Evolutionary conservation across 495 filamentous ascomycete genomes (phyloP).

Genomic region (Penicillium pulvis): DNA sequence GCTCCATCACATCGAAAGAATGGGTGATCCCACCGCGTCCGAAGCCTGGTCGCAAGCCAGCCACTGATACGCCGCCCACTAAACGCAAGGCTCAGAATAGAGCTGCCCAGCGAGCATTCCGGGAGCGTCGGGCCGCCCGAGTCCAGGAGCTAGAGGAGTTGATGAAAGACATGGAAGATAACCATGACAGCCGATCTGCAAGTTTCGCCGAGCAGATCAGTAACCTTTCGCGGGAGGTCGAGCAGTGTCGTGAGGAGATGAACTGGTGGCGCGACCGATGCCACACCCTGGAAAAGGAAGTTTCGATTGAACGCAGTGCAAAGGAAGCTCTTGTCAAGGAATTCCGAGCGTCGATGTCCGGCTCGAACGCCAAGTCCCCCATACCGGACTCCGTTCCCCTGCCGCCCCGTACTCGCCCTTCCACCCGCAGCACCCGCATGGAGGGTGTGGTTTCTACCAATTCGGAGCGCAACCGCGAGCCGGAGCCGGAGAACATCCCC

Average conservation of each 20-base stretch:
- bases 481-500: slow-evolving; percentile 35
- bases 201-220: slow-evolving; percentile 49
- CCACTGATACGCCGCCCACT: slow-evolving; percentile 86
- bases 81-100: slow-evolving; percentile 93
- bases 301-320: slow-evolving; percentile 45
- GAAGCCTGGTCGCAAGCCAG: slow-evolving; percentile 92
- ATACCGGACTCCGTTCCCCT: slow-evolving; percentile 38
- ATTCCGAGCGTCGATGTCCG: slow-evolving; percentile 38
- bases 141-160: slow-evolving; percentile 87
- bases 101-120: slow-evolving; percentile 87
- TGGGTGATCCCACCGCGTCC: slow-evolving; percentile 87
- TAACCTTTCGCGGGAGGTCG: slow-evolving; percentile 53
- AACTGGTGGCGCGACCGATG: slow-evolving; percentile 53
- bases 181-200: slow-evolving; percentile 46
- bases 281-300: slow-evolving; percentile 48
- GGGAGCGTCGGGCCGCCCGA: slow-evolving; percentile 81
- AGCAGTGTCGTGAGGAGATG: slow-evolving; percentile 51
- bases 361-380: slow-evolving; percentile 21
- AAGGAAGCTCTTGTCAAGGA: slow-evolving; percentile 46
- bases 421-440: slow-evolving; percentile 28
- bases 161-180: slow-evolving; percentile 64
- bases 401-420: slow-evolving; percentile 28
- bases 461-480: slow-evolving; percentile 19
- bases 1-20: slow-evolving; percentile 70
- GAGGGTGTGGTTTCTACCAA: slow-evolving; percentile 21